phyloP scores from a whole-genome alignment of 495 filamentous ascomycete species.

The Penicillium robsamsonii region DNA sequence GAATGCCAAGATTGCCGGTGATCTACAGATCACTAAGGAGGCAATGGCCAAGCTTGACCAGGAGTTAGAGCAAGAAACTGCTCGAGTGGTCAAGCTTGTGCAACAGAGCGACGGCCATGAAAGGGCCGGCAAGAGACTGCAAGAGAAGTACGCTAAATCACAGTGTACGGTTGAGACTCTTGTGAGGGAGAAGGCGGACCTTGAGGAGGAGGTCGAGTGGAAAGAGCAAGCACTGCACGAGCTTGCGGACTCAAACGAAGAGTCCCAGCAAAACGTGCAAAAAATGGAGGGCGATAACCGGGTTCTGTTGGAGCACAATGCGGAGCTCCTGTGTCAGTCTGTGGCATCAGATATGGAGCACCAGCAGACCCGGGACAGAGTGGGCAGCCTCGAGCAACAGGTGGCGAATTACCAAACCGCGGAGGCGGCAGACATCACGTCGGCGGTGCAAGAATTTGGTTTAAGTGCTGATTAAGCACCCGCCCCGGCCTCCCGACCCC shows the following conservation, averaged over 20 bases:
- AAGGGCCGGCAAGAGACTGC: neutral
- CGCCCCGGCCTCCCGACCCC: neutral
- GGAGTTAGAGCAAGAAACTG: neutral
- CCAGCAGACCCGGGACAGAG: neutral
- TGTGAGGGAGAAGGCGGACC: neutral
- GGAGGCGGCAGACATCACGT: neutral
- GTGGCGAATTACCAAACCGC: neutral
- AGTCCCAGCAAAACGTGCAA: too few relatives aligned
- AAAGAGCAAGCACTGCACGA: too few relatives aligned
- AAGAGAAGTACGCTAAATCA: neutral
- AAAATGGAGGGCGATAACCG: neutral
- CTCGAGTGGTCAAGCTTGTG: neutral
- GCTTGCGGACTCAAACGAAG: too few relatives aligned
- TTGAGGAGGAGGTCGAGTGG: neutral
- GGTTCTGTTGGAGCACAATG: neutral
- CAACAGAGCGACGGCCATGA: neutral
- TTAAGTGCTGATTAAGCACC: neutral
- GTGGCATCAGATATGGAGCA: neutral
- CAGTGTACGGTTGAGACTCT: neutral
- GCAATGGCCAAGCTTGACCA: neutral
- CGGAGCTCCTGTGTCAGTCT: neutral
- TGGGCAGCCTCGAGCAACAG: neutral
- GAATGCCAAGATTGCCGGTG: neutral
- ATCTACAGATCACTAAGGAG: neutral
- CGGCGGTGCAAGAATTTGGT: neutral